Evolutionary conservation across 148 eudicot species (phyloP).

Genomic region (Vaccinium corymbosum): DNA sequence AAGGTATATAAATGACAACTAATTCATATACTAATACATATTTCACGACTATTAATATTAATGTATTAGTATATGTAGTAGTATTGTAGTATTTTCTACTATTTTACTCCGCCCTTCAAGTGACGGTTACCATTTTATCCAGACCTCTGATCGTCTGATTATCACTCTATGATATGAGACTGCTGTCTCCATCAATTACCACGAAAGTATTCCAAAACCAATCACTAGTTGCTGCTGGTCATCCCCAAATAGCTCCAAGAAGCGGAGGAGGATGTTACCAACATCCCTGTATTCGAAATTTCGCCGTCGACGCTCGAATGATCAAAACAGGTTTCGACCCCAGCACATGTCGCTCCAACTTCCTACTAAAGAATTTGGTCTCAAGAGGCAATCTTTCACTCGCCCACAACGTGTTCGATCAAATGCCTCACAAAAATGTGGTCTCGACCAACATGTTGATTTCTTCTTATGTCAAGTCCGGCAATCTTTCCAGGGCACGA

Average conservation of each 20-base stretch:
- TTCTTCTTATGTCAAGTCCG: conserved; percentile 55
- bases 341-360: conserved; percentile 48
- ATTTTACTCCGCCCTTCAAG: too few species aligned
- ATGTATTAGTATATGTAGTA: too few species aligned
- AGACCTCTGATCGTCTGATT: too few species aligned
- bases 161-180: background rate
- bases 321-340: conserved; percentile 77
- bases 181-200: background rate
- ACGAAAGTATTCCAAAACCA: background rate
- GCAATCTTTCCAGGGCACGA: conserved; percentile 48
- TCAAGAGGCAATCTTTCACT: conserved; percentile 27
- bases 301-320: conserved; percentile 46
- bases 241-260: too few species aligned
- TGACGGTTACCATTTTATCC: too few species aligned
- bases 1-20: too few species aligned
- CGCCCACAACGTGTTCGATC: conserved; percentile 58
- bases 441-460: conserved; percentile 52
- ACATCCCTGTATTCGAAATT: conserved; percentile 6
- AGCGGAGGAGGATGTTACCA: conserved; percentile 12
- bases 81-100: too few species aligned
- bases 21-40: too few species aligned
- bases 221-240: background rate
- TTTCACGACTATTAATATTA: too few species aligned
- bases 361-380: conserved; percentile 34
- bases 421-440: conserved; percentile 59